A percentile compares a stretch with the other conserved stretches of the same genome.
Conservation (phyloP, 495 filamentous ascomycete species). For the Lophiostoma macrostomum region DNA sequence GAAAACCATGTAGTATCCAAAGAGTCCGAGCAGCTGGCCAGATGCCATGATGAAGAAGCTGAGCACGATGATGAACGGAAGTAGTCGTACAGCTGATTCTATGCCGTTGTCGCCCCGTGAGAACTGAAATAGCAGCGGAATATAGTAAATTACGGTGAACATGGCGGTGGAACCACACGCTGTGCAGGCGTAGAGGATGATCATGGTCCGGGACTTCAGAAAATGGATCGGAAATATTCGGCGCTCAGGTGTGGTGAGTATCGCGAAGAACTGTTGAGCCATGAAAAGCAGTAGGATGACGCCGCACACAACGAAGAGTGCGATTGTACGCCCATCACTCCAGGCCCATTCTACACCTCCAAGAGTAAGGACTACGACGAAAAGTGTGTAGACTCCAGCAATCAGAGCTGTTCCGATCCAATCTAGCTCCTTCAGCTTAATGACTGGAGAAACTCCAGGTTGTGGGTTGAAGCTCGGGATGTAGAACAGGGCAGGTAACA, state of each 20-base stretch:
- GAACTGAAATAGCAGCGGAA: conserved; percentile 35
- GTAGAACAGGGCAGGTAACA: conserved; percentile 57
- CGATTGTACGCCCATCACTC: conserved; percentile 20
- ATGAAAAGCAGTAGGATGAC: conserved; percentile 16
- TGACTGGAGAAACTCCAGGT: conserved; percentile 36
- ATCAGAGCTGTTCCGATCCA: conserved; percentile 39
- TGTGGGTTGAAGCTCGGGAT: conserved; percentile 53
- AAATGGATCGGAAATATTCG: conserved; percentile 25
- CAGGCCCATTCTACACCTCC: conserved; percentile 25
- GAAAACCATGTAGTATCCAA: conserved; percentile 31
- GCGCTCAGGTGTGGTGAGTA: conserved; percentile 15
- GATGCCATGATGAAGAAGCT: conserved; percentile 25
- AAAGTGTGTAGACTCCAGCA: conserved; percentile 10
- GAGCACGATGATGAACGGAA: conserved; percentile 34
- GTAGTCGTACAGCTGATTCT: conserved; percentile 29
- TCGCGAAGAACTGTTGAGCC: conserved; percentile 18
- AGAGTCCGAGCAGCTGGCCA: conserved; percentile 27
- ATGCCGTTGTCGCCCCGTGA: conserved; percentile 23
- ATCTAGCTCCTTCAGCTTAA: conserved; percentile 45
- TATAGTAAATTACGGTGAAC: conserved; percentile 35
- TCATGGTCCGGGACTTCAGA: conserved; percentile 7
- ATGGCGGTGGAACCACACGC: conserved; percentile 13
- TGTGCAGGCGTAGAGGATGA: conserved; percentile 26
- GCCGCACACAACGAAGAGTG: conserved; percentile 5
- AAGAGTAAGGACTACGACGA: conserved; percentile 27